These are phyloP conservation scores for Melampsora occidentalis DNA, from an alignment of 1,284 basidiomycete genomes.

Conservation along the genomic window DNA sequence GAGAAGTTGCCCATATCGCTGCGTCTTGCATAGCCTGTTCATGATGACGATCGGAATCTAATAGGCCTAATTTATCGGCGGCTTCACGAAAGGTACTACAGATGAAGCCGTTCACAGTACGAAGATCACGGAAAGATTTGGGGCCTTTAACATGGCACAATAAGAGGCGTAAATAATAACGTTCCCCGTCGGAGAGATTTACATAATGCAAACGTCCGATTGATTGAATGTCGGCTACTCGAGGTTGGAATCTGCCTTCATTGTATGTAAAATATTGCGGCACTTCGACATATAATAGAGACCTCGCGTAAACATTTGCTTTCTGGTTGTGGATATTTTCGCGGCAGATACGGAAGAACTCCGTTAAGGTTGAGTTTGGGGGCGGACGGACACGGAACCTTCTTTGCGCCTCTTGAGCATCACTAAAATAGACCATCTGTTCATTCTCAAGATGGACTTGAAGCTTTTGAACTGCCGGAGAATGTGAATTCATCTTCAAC, in stretches of 20 bases:
- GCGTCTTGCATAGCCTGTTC: not conserved
- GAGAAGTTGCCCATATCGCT: too few relatives aligned
- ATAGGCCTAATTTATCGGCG: not conserved
- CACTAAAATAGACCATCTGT: not conserved
- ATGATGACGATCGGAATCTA: constrained; percentile 19
- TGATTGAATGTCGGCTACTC: not conserved
- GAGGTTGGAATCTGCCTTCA: constrained; percentile 46
- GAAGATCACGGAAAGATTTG: not conserved
- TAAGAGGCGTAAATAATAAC: constrained; percentile 10
- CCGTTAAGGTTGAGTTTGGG: too few relatives aligned
- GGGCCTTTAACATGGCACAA: not conserved
- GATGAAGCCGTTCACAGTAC: not conserved
- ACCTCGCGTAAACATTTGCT: not conserved
- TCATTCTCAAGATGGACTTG: constrained; percentile 8
- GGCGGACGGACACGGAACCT: not conserved
- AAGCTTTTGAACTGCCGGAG: not conserved
- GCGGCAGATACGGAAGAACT: not conserved
- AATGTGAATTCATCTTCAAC: not conserved
- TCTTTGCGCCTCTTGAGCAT: not conserved
- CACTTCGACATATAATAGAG: not conserved
- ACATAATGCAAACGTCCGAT: constrained; percentile 9
- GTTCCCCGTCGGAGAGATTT: not conserved
- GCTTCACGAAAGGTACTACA: not conserved
- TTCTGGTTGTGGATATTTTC: not conserved
- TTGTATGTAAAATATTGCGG: too few relatives aligned